Conservation (phyloP, 2,329 filamentous ascomycete genomes). For the Pseudogymnoascus sp. region DNA sequence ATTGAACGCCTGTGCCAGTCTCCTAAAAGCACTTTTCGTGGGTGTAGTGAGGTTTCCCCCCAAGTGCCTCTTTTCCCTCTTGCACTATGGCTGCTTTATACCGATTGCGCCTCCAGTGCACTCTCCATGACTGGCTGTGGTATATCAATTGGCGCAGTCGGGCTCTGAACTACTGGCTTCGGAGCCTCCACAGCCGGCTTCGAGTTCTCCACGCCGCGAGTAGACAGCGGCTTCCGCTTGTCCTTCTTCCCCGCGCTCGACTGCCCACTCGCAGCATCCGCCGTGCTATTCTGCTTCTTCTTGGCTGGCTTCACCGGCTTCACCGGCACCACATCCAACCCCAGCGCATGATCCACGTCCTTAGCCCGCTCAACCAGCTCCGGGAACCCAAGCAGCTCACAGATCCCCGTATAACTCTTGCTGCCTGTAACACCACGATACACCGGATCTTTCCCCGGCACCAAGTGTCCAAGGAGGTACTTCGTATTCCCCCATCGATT, state of each 20-base stretch:
- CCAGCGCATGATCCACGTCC: constrained; percentile 44
- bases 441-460: constrained; percentile 65
- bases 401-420: constrained; percentile 64
- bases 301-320: constrained; percentile 23
- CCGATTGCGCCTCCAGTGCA: neutral
- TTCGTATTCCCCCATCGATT: constrained; percentile 93
- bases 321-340: constrained; percentile 12
- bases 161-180: neutral
- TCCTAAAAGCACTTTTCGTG: neutral
- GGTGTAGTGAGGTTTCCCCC: neutral
- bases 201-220: constrained; percentile 6
- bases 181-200: neutral
- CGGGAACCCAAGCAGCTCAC: constrained; percentile 55
- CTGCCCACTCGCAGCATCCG: constrained; percentile 12
- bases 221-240: constrained; percentile 12
- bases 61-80: neutral
- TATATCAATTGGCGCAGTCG: neutral
- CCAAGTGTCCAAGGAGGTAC: constrained; percentile 74
- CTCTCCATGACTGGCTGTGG: neutral
- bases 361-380: constrained; percentile 55
- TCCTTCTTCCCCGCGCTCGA: constrained; percentile 3
- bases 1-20: neutral
- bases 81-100: neutral
- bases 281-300: constrained; percentile 28
- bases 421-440: constrained; percentile 54